Conservation (phyloP, 768 basidiomycete genomes). For the Boletellus ananiceps region DNA sequence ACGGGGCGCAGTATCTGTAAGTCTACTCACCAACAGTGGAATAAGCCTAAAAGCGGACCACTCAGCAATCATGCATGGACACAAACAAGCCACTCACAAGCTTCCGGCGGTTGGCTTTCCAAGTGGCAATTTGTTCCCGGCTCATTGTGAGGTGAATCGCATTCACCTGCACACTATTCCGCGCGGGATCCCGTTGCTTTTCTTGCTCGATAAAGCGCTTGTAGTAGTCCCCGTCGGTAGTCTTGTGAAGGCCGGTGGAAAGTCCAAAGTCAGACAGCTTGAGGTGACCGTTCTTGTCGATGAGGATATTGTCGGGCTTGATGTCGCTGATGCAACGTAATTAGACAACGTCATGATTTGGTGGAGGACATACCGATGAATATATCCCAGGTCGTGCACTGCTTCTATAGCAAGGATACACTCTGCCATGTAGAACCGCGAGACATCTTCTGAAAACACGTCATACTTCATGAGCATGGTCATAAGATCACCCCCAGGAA, state of each 20-base stretch:
- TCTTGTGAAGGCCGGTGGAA: conserved; percentile 96
- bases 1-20: background rate
- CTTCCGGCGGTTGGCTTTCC: conserved; percentile 98
- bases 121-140: conserved; percentile 94
- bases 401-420: conserved; percentile 97
- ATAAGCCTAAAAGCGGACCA: conserved; percentile 62
- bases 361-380: conserved; percentile 71
- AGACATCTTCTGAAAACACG: conserved; percentile 97
- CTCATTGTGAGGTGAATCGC: conserved; percentile 97
- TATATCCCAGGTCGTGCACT: conserved; percentile 97
- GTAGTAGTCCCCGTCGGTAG: conserved; percentile 91
- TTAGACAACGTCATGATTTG: conserved; percentile 1
- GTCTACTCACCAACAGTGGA: conserved; percentile 64
- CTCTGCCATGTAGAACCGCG: conserved; percentile 98
- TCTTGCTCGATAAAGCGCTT: conserved; percentile 83
- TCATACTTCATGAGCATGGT: conserved; percentile 99
- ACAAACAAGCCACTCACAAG: conserved; percentile 47
- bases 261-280: conserved; percentile 98
- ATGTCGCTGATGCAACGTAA: conserved; percentile 65
- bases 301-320: conserved; percentile 98
- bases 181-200: conserved; percentile 56
- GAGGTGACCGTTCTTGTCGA: conserved; percentile 94
- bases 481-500: conserved; percentile 96
- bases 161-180: conserved; percentile 97
- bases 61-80: conserved; percentile 2